Evolutionary conservation across 2,329 filamentous ascomycete genomes (phyloP).

Genomic region (Penicillium expansum): DNA sequence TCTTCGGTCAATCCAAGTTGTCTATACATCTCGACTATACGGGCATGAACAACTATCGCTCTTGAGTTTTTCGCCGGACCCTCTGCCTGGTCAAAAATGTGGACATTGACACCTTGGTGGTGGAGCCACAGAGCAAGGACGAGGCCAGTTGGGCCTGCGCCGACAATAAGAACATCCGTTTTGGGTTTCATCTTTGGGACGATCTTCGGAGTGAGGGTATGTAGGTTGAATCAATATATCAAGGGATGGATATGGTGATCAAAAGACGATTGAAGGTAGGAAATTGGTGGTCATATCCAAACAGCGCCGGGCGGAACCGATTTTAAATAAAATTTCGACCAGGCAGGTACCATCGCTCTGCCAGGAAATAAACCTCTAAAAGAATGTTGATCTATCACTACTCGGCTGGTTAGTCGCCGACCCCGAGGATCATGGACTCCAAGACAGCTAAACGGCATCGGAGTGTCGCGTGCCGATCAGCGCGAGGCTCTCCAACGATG

Average conservation of each 20-base stretch:
- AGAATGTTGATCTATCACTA: too few species aligned
- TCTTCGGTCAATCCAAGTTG: constrained; percentile 44
- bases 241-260: not conserved
- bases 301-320: not conserved
- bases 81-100: constrained; percentile 48
- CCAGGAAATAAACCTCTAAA: not conserved
- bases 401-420: constrained; percentile 12
- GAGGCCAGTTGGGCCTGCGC: constrained; percentile 32
- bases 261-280: not conserved
- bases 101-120: constrained; percentile 24
- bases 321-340: not conserved
- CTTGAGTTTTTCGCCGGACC: constrained; percentile 38
- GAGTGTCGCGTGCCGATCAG: constrained; percentile 10
- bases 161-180: constrained; percentile 29
- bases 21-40: constrained; percentile 51
- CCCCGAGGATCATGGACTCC: constrained; percentile 6
- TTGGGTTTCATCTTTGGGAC: not conserved
- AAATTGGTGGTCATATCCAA: not conserved
- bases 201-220: not conserved
- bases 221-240: not conserved
- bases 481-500: not conserved
- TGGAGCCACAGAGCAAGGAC: constrained; percentile 33
- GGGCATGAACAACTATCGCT: constrained; percentile 48
- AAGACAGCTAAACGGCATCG: not conserved
- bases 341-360: not conserved